These are phyloP conservation scores for Plasmodium yoelii DNA, from an alignment of 169 alveolate genomes.

Conservation along the genomic window DNA sequence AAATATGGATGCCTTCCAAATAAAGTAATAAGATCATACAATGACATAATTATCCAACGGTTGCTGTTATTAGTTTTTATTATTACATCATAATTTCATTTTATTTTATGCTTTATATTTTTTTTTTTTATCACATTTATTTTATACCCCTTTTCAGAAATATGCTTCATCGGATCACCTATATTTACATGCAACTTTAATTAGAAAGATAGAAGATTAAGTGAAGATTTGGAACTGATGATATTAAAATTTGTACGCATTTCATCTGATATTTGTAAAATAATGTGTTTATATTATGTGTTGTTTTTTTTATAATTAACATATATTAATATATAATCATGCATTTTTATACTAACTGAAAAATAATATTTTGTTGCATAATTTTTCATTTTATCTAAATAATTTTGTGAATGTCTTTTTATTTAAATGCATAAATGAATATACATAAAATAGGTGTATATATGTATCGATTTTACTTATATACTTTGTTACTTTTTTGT, in stretches of 20 bases:
- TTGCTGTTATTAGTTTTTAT: not conserved
- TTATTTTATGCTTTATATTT: conserved; percentile 1
- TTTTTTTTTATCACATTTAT: not conserved
- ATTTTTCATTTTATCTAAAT: too few relatives aligned
- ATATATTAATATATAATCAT: not conserved
- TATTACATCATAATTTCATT: not conserved
- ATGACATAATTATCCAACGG: not conserved
- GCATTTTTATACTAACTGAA: too few relatives aligned
- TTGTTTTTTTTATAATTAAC: too few relatives aligned
- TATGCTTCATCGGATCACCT: conserved; percentile 59
- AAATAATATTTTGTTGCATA: too few relatives aligned
- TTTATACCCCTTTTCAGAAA: conserved; percentile 33
- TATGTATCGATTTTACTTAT: too few relatives aligned
- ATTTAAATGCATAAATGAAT: too few relatives aligned
- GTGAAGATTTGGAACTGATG: not conserved
- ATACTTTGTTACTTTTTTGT: too few relatives aligned
- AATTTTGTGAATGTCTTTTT: too few relatives aligned
- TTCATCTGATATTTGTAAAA: not conserved
- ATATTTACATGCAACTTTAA: conserved; percentile 69
- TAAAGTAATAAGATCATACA: conserved; percentile 21
- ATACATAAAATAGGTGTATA: too few relatives aligned
- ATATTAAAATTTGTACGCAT: not conserved
- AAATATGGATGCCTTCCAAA: conserved; percentile 73
- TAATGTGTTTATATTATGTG: not conserved
- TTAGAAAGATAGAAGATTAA: conserved; percentile 33